phyloP scores from a whole-genome alignment of 257 asterid species.

The Plectranthus barbatus region DNA sequence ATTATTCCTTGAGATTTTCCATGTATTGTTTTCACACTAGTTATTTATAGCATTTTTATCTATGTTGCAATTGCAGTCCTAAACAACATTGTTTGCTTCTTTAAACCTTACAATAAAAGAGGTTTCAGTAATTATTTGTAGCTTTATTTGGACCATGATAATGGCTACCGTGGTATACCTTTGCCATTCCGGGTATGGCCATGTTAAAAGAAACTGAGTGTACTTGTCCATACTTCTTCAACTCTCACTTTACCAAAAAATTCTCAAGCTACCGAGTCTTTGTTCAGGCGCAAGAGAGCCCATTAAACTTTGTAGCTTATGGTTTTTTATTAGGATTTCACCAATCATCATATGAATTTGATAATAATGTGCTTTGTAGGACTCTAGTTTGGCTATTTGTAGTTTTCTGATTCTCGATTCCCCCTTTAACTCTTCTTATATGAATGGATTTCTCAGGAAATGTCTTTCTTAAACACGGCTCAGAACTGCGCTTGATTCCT shows the following conservation, averaged over 20 bases:
- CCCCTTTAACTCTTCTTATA: not conserved
- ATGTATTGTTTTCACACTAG: not conserved
- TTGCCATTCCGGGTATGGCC: no score
- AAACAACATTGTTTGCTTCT: not conserved
- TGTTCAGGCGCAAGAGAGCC: no score
- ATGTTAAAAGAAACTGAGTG: no score
- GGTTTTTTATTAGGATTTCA: no score
- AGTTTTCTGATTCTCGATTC: not conserved
- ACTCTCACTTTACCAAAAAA: no score
- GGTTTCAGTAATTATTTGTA: no score
- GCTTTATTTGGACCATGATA: no score
- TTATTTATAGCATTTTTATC: not conserved
- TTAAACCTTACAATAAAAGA: no score
- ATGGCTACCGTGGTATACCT: not conserved
- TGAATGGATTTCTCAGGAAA: slow-evolving; percentile 50
- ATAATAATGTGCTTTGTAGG: no score
- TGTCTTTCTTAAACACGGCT: slow-evolving; percentile 88
- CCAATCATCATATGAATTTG: not conserved
- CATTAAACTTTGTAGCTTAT: no score
- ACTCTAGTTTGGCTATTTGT: not conserved
- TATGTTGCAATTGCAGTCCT: not conserved
- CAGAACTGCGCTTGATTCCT: slow-evolving; percentile 82
- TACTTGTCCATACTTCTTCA: no score
- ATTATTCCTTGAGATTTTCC: not conserved
- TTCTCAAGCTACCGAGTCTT: no score